Evolutionary conservation across 176 grass and related monocot species (phyloP).

Genomic region (Oryza brachyantha): DNA sequence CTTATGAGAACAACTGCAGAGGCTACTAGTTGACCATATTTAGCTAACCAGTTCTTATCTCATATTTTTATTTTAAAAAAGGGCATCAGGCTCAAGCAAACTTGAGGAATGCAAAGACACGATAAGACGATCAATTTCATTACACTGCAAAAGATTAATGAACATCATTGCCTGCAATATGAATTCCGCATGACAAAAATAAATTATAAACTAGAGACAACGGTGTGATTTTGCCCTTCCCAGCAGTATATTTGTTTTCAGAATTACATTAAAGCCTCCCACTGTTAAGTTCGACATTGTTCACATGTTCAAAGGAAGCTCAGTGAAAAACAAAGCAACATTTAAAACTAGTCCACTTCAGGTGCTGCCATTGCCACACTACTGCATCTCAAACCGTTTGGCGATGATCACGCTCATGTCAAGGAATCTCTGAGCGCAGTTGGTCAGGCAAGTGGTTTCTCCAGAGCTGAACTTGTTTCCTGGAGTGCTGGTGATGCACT

Average conservation of each 20-base stretch:
- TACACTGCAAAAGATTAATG: not conserved
- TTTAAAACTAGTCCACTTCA: not conserved
- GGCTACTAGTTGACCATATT: not conserved
- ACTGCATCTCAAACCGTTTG: slow-evolving; percentile 68
- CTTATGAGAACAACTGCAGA: not conserved
- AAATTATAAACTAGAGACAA: not conserved
- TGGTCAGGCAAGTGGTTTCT: slow-evolving; percentile 69
- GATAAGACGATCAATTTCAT: not conserved
- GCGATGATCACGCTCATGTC: slow-evolving; percentile 75
- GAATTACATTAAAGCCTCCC: not conserved
- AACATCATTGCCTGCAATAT: not conserved
- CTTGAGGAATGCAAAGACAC: not conserved
- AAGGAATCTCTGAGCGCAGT: slow-evolving; percentile 65
- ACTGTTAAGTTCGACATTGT: not conserved
- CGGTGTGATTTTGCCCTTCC: not conserved
- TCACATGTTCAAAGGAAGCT: not conserved
- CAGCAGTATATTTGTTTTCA: not conserved
- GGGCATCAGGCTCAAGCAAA: not conserved
- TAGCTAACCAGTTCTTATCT: not conserved
- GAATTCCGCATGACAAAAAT: not conserved
- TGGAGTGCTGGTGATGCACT: slow-evolving; percentile 78
- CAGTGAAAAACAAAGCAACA: not conserved
- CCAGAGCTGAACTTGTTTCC: slow-evolving; percentile 84
- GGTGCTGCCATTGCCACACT: not conserved
- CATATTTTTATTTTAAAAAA: too few species aligned